These are phyloP conservation scores for Solanum tarijense DNA, from an alignment of 257 asterid genomes.

Conservation along the genomic window DNA sequence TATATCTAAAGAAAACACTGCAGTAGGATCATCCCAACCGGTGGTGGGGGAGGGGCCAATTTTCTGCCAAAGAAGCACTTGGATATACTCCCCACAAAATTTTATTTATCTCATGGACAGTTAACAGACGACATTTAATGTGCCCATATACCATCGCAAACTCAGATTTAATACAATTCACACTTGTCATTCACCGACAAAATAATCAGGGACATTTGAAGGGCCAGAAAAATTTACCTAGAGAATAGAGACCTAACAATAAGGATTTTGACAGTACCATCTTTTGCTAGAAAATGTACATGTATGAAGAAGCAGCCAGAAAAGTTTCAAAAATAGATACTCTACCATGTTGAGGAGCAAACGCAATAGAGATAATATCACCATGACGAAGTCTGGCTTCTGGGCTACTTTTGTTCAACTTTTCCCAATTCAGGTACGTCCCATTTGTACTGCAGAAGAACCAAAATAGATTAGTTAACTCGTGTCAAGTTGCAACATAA, in stretches of 20 bases:
- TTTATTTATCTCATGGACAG: neutral
- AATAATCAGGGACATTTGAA: neutral
- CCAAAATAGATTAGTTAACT: slow-evolving; percentile 21
- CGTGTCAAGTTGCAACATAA: slow-evolving; percentile 1
- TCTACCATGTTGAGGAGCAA: slow-evolving; percentile 82
- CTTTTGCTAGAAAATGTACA: neutral
- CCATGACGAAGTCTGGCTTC: slow-evolving; percentile 75
- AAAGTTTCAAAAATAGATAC: neutral
- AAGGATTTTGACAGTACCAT: neutral
- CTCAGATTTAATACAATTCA: neutral
- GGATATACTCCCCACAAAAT: neutral
- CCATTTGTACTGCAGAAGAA: slow-evolving; percentile 83
- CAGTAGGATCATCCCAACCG: neutral
- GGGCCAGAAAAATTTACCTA: neutral
- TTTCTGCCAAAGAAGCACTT: neutral
- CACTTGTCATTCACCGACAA: neutral
- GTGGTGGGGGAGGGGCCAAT: neutral
- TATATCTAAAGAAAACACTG: neutral
- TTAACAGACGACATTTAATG: neutral
- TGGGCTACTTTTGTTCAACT: slow-evolving; percentile 55
- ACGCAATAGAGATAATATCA: slow-evolving; percentile 81
- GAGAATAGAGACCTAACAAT: neutral
- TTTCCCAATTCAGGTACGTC: slow-evolving; percentile 79
- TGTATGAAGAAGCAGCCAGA: neutral
- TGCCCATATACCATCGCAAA: neutral